phyloP scores from a whole-genome alignment of 1,284 basidiomycete species.

The Cutaneotrichosporon mucoides region DNA sequence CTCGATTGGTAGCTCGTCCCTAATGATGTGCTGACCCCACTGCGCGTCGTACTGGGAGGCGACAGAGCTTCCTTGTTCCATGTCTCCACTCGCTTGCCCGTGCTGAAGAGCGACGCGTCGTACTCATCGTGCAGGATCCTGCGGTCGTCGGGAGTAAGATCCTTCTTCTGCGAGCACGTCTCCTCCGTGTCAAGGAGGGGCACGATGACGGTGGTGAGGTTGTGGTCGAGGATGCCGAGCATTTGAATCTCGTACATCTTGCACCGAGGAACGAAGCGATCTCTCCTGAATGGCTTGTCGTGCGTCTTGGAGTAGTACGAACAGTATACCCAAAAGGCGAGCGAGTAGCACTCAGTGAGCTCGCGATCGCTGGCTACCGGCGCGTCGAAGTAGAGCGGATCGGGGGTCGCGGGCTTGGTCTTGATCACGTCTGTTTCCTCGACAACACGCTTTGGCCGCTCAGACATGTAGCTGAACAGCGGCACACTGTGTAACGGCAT shows the following conservation, averaged over 20 bases:
- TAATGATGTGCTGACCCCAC: slow-evolving; percentile 4
- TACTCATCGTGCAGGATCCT: slow-evolving; percentile 33
- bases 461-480: slow-evolving; percentile 64
- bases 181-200: slow-evolving; percentile 58
- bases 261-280: slow-evolving; percentile 84
- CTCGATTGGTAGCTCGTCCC: slow-evolving; percentile 41
- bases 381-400: slow-evolving; percentile 74
- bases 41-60: slow-evolving; percentile 6
- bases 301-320: slow-evolving; percentile 49
- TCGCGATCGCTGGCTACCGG: slow-evolving; percentile 34
- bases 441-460: slow-evolving; percentile 44
- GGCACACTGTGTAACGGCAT: slow-evolving; percentile 89
- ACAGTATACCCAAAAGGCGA: slow-evolving; percentile 48
- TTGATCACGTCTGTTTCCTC: slow-evolving; percentile 14
- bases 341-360: slow-evolving; percentile 44
- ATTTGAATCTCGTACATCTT: slow-evolving; percentile 94
- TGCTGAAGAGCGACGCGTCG: slow-evolving; percentile 35
- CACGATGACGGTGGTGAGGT: slow-evolving; percentile 78
- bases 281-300: slow-evolving; percentile 68
- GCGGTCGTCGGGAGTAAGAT: slow-evolving; percentile 26
- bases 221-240: slow-evolving; percentile 84
- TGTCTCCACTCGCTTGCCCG: neutral
- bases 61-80: slow-evolving; percentile 5
- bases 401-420: slow-evolving; percentile 51
- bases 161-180: slow-evolving; percentile 13